Evolutionary conservation across 2,329 filamentous ascomycete genomes (phyloP), one percentile per base, ranked within the genome.

Genomic region (Cladosporium halotolerans): DNA sequence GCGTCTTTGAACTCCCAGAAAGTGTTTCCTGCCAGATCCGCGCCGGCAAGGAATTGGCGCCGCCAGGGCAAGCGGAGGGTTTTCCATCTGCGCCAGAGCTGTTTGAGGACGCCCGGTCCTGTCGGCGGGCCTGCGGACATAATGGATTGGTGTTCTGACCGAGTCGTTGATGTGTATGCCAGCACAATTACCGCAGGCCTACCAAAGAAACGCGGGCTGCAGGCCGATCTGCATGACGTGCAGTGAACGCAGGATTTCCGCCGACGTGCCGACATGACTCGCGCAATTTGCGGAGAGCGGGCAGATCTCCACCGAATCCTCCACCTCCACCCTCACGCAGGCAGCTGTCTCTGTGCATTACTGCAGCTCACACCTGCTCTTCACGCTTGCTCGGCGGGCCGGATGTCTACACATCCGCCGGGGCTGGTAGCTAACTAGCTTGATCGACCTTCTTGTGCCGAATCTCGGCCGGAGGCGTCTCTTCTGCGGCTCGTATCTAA

Each of bases 1-100:
- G 72, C 69, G 63, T 83, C 80, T 63, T 79, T 80, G 68, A 85
- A 84, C 63, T 84, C 81, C 82, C 82, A 85, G 67, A 78, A 85
- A 9, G 81, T 84, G 68, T 85, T 85, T 56, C 82, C 82, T 16
- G 75, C 66, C 45, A 85, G 73, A 67, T 85, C 82, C 59, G 76
- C 73, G 63, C 82, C 82, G 45, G 79, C 77, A 36, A 85, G 73
- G 70, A 78, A 82, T 49, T 74, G 76, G 65, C 73, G 77, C 57
- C 82, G 73, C 82, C 82, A 85, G 43, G 82, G 82, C 34, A 85
- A 73, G 57, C 74, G 74, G 53, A 83, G 71, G 63, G 75, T 75
- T 67, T 83, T 84, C 82, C 82, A 85, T 68, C 75, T 77, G 61
- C 76, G 79, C 81, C 81, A 85, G 47, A 82, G 69, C 55, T 66